Conservation (phyloP, 129 eudicot species). For the Smallanthus sonchifolius region DNA sequence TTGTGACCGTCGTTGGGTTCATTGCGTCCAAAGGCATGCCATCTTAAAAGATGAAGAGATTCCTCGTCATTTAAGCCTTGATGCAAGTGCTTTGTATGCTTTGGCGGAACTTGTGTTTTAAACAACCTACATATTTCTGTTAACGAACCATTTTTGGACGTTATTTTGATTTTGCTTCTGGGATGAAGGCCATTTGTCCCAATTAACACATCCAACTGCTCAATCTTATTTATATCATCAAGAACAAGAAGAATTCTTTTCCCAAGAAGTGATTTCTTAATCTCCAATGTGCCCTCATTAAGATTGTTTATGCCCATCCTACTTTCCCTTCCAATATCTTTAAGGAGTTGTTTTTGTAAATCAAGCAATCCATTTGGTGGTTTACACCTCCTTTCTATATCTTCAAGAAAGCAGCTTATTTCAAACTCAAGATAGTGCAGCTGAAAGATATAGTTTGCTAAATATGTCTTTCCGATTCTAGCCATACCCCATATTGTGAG, state of each 20-base stretch:
- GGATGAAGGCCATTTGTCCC: constrained; percentile 24
- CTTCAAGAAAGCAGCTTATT: background rate
- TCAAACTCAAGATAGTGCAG: constrained; percentile 7
- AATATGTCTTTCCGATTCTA: too few species aligned
- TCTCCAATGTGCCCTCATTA: background rate
- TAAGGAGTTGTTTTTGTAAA: constrained; percentile 26
- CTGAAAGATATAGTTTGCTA: background rate
- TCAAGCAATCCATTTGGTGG: constrained; percentile 5
- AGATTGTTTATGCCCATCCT: background rate
- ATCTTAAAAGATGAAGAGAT: background rate
- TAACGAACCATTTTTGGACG: constrained; percentile 15
- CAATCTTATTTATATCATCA: background rate
- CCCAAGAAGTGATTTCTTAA: background rate
- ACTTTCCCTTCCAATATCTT: background rate
- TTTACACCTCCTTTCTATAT: background rate
- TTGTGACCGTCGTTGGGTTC: too few species aligned
- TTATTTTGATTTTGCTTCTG: constrained; percentile 35
- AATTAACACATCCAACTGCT: constrained; percentile 13
- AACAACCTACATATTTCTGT: constrained; percentile 4
- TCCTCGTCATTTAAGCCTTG: background rate
- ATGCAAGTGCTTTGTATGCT: constrained; percentile 8
- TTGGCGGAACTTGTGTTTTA: background rate
- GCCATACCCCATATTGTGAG: background rate
- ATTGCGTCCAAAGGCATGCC: constrained; percentile 1
- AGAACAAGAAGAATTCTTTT: constrained; percentile 12